Evolutionary conservation across 106 monocot species (phyloP), one percentile per base, ranked within the genome.

Genomic region (Posidonia australis): DNA sequence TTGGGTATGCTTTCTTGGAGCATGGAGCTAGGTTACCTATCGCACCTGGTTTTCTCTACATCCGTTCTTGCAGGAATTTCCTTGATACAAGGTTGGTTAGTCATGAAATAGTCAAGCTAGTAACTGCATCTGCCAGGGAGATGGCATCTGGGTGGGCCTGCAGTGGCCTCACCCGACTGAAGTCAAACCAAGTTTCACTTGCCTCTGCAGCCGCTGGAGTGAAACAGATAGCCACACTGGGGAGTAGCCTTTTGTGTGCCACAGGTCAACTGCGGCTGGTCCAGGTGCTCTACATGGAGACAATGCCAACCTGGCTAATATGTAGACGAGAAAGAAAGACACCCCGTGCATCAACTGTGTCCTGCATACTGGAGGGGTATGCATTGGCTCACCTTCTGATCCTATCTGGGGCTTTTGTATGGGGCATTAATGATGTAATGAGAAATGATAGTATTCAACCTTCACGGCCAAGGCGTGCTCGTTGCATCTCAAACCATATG

Each of bases 281-380:
- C 0, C 86, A 90, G 78, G 76, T 87, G 46, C 51, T 96, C 55
- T 96, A 82, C 13, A 73, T 78, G 73, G 94, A 96, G 58, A 90
- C 87, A 11, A 62, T 90, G 52, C 94, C 94, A 7, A 82, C 87
- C 0, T 53, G 71, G 25, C 62, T 96, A 41, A 59, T 98, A 43
- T 74, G 84, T 6, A 62, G 49, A 18, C 63, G 76, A 13, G 69
- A 68, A 46, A 57, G 64, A 28, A 72, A 55, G 44, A 36, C 44
- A 32, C 48, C 48, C 16, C 14, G 10, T 9, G 5, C 29, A 0
- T 55, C 67, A 16, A 77, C 79, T 26, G 27, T 70, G 5, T 66
- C 79, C 7, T 36, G 48, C 28, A 68, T 85, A 19, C 68, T 90
- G 2, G 82, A 98, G 52, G 96, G 96, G 1, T 87, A 90, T 22